These are phyloP conservation scores for Papiliotrema laurentii DNA, from an alignment of 1,284 basidiomycete genomes.

Conservation along the genomic window DNA sequence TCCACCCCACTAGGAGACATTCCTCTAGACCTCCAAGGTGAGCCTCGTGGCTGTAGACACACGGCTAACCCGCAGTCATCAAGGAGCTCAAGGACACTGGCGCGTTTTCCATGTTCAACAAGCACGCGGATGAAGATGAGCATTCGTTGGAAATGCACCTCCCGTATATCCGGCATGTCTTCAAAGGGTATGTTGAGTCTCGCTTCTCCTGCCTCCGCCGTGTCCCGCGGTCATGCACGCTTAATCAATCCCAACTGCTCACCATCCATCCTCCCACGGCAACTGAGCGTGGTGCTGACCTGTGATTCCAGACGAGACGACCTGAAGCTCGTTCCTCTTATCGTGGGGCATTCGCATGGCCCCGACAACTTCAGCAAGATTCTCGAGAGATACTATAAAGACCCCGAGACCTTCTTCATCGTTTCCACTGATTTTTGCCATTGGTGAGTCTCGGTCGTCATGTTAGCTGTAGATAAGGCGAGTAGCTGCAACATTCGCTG, in stretches of 20 bases:
- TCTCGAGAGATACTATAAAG: slow-evolving; percentile 72
- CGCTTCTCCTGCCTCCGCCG: not conserved
- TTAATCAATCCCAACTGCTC: no score
- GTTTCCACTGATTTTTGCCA: slow-evolving; percentile 98
- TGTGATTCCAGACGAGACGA: slow-evolving; percentile 51
- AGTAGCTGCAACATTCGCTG: not conserved
- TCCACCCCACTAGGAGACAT: slow-evolving; percentile 83
- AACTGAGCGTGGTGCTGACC: no score
- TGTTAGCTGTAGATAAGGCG: not conserved
- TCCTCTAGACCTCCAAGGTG: slow-evolving; percentile 71
- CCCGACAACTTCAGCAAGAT: slow-evolving; percentile 59
- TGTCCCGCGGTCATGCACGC: no score
- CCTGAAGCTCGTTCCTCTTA: slow-evolving; percentile 80
- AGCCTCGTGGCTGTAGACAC: slow-evolving; percentile 40
- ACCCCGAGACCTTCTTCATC: slow-evolving; percentile 77
- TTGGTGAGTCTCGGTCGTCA: slow-evolving; percentile 58
- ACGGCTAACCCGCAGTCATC: slow-evolving; percentile 55
- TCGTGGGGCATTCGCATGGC: slow-evolving; percentile 77
- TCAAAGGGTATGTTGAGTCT: slow-evolving; percentile 60
- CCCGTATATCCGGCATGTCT: slow-evolving; percentile 84
- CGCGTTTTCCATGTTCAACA: slow-evolving; percentile 66
- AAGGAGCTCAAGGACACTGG: slow-evolving; percentile 63
- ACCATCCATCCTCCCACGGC: no score
- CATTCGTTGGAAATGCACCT: slow-evolving; percentile 98
- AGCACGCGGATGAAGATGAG: slow-evolving; percentile 79